Percentiles rank a stretch among this genome's conserved stretches.
Evolutionary conservation across 306 rosid species (phyloP).

Genomic region (Lathyrus tuberosus): DNA sequence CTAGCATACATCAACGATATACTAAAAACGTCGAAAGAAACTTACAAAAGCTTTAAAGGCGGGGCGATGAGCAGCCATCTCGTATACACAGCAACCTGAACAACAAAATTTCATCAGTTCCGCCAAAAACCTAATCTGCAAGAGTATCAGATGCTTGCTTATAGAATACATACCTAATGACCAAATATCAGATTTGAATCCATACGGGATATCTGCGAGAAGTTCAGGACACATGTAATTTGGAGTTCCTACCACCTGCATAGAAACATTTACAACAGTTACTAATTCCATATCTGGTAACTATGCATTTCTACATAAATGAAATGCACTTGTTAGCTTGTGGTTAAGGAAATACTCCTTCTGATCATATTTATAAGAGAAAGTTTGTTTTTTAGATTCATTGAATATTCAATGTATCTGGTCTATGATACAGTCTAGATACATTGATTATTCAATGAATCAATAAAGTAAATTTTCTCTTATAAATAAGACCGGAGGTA

Average conservation of each 20-base stretch:
- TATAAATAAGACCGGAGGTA: too few species aligned
- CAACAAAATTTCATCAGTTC: conserved; percentile 41
- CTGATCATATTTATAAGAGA: too few species aligned
- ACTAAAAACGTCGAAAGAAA: conserved; percentile 36
- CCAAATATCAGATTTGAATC: conserved; percentile 99
- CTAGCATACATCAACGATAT: not conserved
- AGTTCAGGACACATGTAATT: conserved; percentile 99
- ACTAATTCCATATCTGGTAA: conserved; percentile 22
- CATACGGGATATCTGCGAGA: conserved; percentile 98
- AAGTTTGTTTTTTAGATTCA: too few species aligned
- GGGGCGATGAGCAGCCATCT: conserved; percentile 99
- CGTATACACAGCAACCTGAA: conserved; percentile 95
- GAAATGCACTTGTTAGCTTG: not conserved
- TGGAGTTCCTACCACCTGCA: conserved; percentile 98
- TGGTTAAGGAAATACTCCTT: not conserved
- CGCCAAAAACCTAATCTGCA: conserved; percentile 27
- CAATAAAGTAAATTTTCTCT: too few species aligned
- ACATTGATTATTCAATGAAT: too few species aligned
- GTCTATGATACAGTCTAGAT: too few species aligned
- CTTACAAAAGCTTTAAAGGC: conserved; percentile 99
- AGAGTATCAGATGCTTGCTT: conserved; percentile 17
- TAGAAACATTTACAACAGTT: conserved; percentile 30
- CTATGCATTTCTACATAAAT: conserved; percentile 16
- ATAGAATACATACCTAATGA: conserved; percentile 76
- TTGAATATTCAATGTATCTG: too few species aligned